Evolutionary conservation across 176 grass and related monocot genomes (phyloP), one percentile per base, ranked within the genome.

Genomic region (Triticum turgidum): DNA sequence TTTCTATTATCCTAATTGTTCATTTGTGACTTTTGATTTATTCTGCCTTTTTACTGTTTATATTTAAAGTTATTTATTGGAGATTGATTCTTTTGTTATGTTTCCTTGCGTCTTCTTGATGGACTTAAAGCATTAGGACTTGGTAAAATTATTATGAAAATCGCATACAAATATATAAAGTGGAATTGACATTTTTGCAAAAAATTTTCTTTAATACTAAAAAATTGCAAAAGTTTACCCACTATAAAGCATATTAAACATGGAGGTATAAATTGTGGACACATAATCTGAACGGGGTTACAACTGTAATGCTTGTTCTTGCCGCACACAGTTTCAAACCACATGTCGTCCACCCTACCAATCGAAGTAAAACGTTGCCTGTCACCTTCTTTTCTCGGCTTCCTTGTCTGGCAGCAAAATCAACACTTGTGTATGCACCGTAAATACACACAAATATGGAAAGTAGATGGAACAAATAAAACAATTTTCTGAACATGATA

Each of bases 1-100:
- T 21, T 37, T 67, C 51, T 79, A 29, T 77, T 86, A 5, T 61
- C 80, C 15, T 73, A 29, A 34, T 64, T 86, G 54, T 80, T 67
- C 4, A 4, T 93, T 65, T 56, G 59, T 54, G 0, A 17, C 81
- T 54, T 54, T 86, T 80, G 0, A 29, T 67, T 87, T 67, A 1
- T 65, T 84, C 34, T 76, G 38, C 69, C 51, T 54, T 54, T 64
- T 64, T 30, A 81, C 29, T 81, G 6, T 51, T 61, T 42, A 38
- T 34, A 69, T 76, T 86, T 45, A 17, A 61, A 74, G 25, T 49
- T 2, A 0, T 34, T 83, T 11, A 7, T 49, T 84, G 37, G 13
- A 49, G 12, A 61, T 78, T 10, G 14, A 27, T 5, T 70, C 29
- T 83, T 88, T 30, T 70, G 27, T 83, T 58, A 78, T 8, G 27